Conservation (phyloP, 805 yeast genomes). For the Yamadazyma paraphyllophila region DNA sequence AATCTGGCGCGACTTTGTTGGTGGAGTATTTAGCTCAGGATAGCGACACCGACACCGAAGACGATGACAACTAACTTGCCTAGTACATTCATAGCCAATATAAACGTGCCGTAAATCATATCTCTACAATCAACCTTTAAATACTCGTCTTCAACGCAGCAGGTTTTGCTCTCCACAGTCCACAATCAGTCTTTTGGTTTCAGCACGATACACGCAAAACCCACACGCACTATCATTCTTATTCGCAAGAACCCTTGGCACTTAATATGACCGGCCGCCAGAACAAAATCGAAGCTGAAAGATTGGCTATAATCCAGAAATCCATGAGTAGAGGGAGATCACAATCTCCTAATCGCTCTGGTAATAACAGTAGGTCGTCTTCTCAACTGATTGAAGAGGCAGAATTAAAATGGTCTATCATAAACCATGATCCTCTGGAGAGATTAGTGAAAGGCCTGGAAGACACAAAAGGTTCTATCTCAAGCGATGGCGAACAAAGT, state of each 20-base stretch:
- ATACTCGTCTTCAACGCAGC: background rate
- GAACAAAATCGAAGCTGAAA: slow-evolving; percentile 38
- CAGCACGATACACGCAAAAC: background rate
- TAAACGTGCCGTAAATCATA: too few relatives aligned
- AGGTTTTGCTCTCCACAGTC: too few relatives aligned
- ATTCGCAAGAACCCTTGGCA: slow-evolving; percentile 10
- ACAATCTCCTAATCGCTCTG: slow-evolving; percentile 30
- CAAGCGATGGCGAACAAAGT: slow-evolving; percentile 38
- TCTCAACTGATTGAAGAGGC: slow-evolving; percentile 37
- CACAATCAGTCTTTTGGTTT: background rate
- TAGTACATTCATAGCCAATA: too few relatives aligned
- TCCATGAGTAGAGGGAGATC: slow-evolving; percentile 40
- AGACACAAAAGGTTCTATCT: slow-evolving; percentile 10
- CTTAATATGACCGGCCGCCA: slow-evolving; percentile 32
- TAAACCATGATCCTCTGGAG: slow-evolving; percentile 73
- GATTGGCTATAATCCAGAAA: slow-evolving; percentile 38
- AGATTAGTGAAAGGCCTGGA: slow-evolving; percentile 36
- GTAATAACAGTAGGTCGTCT: slow-evolving; percentile 28
- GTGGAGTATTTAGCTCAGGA: slow-evolving; percentile 25
- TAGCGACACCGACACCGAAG: background rate
- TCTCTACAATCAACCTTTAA: background rate
- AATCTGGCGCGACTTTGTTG: slow-evolving; percentile 36
- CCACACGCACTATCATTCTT: background rate
- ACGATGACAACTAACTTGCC: background rate
- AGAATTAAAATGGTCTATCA: slow-evolving; percentile 60